A percentile compares a stretch with the other conserved stretches of the same genome.
phyloP scores from a whole-genome alignment of 257 asterid genomes.

The Ilex asprella region DNA sequence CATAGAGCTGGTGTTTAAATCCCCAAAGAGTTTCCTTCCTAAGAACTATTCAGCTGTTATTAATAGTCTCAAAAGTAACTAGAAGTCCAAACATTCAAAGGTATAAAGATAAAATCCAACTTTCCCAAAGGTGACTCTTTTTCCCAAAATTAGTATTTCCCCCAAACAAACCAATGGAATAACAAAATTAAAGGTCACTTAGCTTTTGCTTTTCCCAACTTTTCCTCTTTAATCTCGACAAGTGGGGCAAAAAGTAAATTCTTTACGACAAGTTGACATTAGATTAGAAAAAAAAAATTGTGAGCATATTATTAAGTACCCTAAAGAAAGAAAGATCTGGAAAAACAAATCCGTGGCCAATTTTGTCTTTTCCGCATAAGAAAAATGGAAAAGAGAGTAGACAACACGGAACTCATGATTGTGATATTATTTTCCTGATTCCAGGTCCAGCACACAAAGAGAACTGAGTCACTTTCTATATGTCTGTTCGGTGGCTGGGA shows the following conservation, averaged over 20 bases:
- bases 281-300: conserved; percentile 15
- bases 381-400: conserved; percentile 26
- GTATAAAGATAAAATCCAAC: too few relatives aligned
- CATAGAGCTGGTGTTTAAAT: too few relatives aligned
- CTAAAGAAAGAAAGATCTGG: conserved; percentile 19
- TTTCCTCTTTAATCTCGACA: conserved; percentile 23
- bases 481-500: too few relatives aligned
- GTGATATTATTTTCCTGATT: too few relatives aligned
- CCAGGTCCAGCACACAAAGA: too few relatives aligned
- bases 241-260: conserved; percentile 45
- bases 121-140: too few relatives aligned
- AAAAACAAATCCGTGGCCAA: conserved; percentile 20
- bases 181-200: conserved; percentile 18
- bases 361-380: conserved; percentile 24
- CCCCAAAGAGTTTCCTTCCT: too few relatives aligned
- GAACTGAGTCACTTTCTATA: too few relatives aligned
- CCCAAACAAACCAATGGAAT: conserved; percentile 8
- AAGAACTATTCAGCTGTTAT: too few relatives aligned
- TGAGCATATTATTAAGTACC: conserved; percentile 1
- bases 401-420: conserved; percentile 39
- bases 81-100: too few relatives aligned
- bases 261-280: conserved; percentile 38
- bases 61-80: too few relatives aligned
- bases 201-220: conserved; percentile 23
- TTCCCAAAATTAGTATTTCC: too few relatives aligned